Evolutionary conservation across 2,329 filamentous ascomycete genomes (phyloP).

Genomic region (Acrodontium crateriforme): DNA sequence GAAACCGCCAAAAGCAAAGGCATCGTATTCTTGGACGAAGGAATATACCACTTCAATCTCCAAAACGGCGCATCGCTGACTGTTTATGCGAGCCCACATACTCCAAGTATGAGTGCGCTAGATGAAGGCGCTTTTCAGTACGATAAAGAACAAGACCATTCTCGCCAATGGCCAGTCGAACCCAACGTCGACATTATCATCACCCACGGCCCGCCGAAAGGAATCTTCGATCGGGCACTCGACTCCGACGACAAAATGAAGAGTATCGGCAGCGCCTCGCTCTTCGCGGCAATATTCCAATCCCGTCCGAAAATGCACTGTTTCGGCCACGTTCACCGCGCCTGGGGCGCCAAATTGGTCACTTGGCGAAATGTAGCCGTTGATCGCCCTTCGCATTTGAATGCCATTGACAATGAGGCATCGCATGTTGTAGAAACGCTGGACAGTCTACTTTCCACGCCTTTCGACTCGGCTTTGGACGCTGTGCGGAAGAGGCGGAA

Average conservation of each 20-base stretch:
- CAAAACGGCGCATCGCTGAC: slow-evolving; percentile 36
- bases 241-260: slow-evolving; percentile 11
- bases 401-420: slow-evolving; percentile 30
- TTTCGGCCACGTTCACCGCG: slow-evolving; percentile 47
- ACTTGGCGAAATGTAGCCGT: slow-evolving; percentile 33
- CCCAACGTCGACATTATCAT: slow-evolving; percentile 25
- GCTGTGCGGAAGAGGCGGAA: slow-evolving; percentile 7
- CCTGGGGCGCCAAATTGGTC: slow-evolving; percentile 43
- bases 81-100: slow-evolving; percentile 41
- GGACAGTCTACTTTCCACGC: slow-evolving; percentile 8
- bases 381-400: slow-evolving; percentile 26
- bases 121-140: slow-evolving; percentile 43
- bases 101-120: slow-evolving; percentile 44
- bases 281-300: slow-evolving; percentile 33
- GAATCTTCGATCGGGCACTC: slow-evolving; percentile 8
- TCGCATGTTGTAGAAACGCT: slow-evolving; percentile 28
- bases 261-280: slow-evolving; percentile 29
- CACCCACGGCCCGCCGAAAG: slow-evolving; percentile 26
- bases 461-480: slow-evolving; percentile 10
- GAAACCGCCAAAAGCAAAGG: slow-evolving; percentile 29
- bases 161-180: slow-evolving; percentile 3
- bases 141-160: slow-evolving; percentile 31
- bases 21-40: slow-evolving; percentile 44
- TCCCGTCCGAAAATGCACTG: slow-evolving; percentile 38
- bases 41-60: slow-evolving; percentile 32